Base-by-base conservation (phyloP, 768 basidiomycete genomes). In the Cubamyces lactineus region DNA sequence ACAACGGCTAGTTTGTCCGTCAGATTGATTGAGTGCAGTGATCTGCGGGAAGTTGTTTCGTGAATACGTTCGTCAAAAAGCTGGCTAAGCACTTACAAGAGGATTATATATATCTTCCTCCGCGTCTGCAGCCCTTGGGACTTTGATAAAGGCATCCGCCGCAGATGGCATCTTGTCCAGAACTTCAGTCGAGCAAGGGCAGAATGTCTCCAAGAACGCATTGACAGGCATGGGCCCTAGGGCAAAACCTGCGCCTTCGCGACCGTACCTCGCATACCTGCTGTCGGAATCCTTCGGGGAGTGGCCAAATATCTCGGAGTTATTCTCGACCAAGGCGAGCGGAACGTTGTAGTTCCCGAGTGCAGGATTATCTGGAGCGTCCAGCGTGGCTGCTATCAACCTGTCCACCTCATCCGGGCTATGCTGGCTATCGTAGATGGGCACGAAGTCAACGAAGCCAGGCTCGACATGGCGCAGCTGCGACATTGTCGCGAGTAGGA, bases 161-260 rank as follows among this genome's bases (percentile, higher is more conserved):
- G 34, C 1, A 1, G 54, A n/a, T 12, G 45, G 45, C 45, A 46
- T 46, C 16, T 46, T 21, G 21, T 46, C n/a, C 45, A 46, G 2
- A 0, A 46, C 0, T 1, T 21, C n/a, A 6, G 45, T 21, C 4
- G 45, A 21, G 8, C 45, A 46, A 21, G 45, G 45, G 8, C 45
- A 46, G 45, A 46, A 46, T 3, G 45, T 46, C 9, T 58, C 38
- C 26, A 58, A n/a, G 34, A 58, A 58, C 3, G 23, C 47, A 15
- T 30, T 47, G 3, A 30, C 3, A 1, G 47, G 46, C 47, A 58
- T 58, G 2, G 57, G 57, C 11, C 57, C 57, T 16, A 50, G 11
- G 11, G 38, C 15, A 17, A 45, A 45, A 4, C 30, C 13, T 3
- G 6, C 5, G 8, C 21, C 54, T 30, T 56, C 28, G 0, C 11